Conservation (phyloP, 1,139 yeast genomes). For the Kodamaea fungicola region DNA sequence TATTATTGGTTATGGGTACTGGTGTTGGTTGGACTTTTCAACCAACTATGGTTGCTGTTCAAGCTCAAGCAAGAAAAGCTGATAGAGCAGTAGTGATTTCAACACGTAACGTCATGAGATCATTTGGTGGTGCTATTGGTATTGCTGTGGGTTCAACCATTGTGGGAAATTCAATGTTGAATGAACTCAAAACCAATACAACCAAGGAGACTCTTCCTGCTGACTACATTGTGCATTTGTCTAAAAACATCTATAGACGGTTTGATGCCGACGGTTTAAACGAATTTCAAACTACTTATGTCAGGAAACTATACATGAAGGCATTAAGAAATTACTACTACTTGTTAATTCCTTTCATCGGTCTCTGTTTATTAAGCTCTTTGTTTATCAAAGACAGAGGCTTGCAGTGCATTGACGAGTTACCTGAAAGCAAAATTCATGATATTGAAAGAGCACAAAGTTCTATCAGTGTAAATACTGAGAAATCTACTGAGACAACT, state of each 20-base stretch:
- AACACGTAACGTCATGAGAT: constrained; percentile 49
- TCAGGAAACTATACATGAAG: constrained; percentile 31
- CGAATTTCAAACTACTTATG: constrained; percentile 20
- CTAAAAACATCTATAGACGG: constrained; percentile 27
- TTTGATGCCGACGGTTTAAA: constrained; percentile 1
- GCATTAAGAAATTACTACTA: constrained; percentile 39
- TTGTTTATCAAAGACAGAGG: constrained; percentile 42
- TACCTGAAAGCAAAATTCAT: constrained; percentile 10
- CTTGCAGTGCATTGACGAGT: constrained; percentile 38
- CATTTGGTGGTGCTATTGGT: constrained; percentile 56
- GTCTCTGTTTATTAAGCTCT: constrained; percentile 32
- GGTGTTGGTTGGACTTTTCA: constrained; percentile 55
- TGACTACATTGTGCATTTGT: constrained; percentile 18
- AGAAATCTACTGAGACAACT: neutral
- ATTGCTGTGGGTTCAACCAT: constrained; percentile 44
- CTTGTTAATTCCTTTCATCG: constrained; percentile 41
- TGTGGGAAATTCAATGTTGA: constrained; percentile 35
- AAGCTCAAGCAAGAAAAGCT: constrained; percentile 47
- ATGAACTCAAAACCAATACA: constrained; percentile 14
- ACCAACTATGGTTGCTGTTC: constrained; percentile 54
- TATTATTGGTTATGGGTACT: constrained; percentile 41
- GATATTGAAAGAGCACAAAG: constrained; percentile 11
- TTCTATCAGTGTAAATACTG: constrained; percentile 4
- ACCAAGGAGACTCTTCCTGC: constrained; percentile 8
- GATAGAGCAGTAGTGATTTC: constrained; percentile 58